Evolutionary conservation across 1,284 basidiomycete genomes (phyloP).

Genomic region (Moesziomyces sp.): DNA sequence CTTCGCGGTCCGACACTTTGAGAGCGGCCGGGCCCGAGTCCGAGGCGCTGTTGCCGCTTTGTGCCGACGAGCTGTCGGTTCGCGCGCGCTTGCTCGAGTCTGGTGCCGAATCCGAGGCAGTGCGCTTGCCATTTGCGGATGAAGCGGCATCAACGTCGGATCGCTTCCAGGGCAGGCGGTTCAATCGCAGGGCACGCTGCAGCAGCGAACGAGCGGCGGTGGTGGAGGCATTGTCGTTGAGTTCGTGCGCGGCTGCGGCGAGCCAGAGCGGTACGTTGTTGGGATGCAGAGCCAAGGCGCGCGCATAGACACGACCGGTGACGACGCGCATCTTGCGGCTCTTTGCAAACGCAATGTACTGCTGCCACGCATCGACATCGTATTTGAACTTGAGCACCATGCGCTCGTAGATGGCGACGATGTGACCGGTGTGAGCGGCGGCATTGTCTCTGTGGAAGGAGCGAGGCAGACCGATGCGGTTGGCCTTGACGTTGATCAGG

Average conservation of each 20-base stretch:
- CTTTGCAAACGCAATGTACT: constrained; percentile 86
- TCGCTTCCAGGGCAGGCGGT: constrained; percentile 45
- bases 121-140: constrained; percentile 12
- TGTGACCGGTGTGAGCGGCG: constrained; percentile 72
- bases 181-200: constrained; percentile 80
- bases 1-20: constrained; percentile 44
- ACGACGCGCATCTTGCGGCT: constrained; percentile 82
- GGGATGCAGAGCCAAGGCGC: constrained; percentile 87
- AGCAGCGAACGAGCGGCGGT: constrained; percentile 83
- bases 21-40: constrained; percentile 35
- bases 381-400: constrained; percentile 87
- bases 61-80: constrained; percentile 1
- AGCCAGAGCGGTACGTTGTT: constrained; percentile 83
- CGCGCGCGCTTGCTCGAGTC: constrained; percentile 22
- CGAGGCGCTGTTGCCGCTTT: neutral
- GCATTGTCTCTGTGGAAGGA: constrained; percentile 53
- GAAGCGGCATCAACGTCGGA: neutral
- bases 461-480: constrained; percentile 44
- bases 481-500: constrained; percentile 48
- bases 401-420: constrained; percentile 90
- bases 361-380: constrained; percentile 86
- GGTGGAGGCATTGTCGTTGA: constrained; percentile 78
- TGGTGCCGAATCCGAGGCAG: constrained; percentile 2
- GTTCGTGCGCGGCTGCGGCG: constrained; percentile 84
- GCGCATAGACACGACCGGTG: constrained; percentile 73